phyloP scores from a whole-genome alignment of 805 yeast species.

The Kuraishia piskuri region DNA sequence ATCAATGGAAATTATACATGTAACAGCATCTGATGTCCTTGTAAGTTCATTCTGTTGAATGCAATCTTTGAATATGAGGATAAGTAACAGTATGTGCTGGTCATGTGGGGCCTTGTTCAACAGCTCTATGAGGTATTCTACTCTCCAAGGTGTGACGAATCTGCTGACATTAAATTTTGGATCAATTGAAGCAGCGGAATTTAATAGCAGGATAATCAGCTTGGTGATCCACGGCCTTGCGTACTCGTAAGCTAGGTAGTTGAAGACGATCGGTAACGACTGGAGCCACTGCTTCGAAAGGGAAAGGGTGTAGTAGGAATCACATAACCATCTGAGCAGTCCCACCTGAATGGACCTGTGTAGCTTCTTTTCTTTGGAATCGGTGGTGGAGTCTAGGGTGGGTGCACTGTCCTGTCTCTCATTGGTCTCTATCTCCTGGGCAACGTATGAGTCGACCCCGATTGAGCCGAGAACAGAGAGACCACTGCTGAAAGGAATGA shows the following conservation, averaged over 20 bases:
- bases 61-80: conserved; percentile 4
- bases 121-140: conserved; percentile 11
- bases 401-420: not conserved
- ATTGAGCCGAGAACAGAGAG: not conserved
- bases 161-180: conserved; percentile 9
- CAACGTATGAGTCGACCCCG: not conserved
- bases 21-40: not conserved
- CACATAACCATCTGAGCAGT: not conserved
- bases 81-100: conserved; percentile 3
- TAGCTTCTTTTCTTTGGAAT: not conserved
- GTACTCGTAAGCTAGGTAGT: conserved; percentile 19
- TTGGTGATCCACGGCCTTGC: conserved; percentile 12
- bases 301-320: conserved; percentile 8
- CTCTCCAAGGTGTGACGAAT: conserved; percentile 14
- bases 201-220: conserved; percentile 12
- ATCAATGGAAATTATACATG: not conserved
- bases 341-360: not conserved
- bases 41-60: not conserved
- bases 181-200: conserved; percentile 11
- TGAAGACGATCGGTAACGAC: conserved; percentile 15
- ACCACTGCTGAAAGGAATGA: not conserved
- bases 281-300: conserved; percentile 11
- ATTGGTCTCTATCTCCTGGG: not conserved
- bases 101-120: conserved; percentile 2
- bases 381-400: not conserved